Evolutionary conservation across 345 rosid species (phyloP), one percentile per base, ranked within the genome.

Genomic region (Bretschneidera sinensis): DNA sequence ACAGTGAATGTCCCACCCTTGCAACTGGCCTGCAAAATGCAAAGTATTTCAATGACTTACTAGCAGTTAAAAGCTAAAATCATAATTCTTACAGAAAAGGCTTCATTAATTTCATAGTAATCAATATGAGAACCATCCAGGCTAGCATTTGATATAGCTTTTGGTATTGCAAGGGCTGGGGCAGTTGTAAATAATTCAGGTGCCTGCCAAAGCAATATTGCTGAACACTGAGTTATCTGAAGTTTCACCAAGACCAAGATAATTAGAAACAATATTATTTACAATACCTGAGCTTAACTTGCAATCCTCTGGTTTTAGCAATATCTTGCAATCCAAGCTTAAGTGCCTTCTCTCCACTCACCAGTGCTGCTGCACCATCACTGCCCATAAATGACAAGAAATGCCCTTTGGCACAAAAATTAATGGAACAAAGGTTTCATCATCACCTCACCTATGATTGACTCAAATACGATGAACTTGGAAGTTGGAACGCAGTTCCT

Each of bases 341-440:
- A 59, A 76, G 67, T 24, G 86, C 95, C 72, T 80, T 94, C 79
- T 83, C 78, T 72, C 95, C 99, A 73, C 96, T 90, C 67, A 88
- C 92, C 35, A 94, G 78, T 66, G 96, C 96, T 21, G 99, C 97
- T n/a, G 96, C 97, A 75, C 97, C 97, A 77, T 94, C 97, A 78
- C 99, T 94, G 75, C 63, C 62, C 69, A 63, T 9, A 66, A 68
- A 34, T 31, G 57, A 43, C 13, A 39, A 1, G 10, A 16, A 25
- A 50, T 39, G 35, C n/a, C 48, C 20, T 17, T 24, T 24, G 5
- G 57, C 21, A 43, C 24, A 47, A 35, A 92, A 57, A 21, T 62
- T 43, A 13, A 64, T 24, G 21, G 9, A 70, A 25, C 15, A 17
- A 8, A 21, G 17, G 48, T 21, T 63, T 34, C 59, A 23, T 39